phyloP scores from a whole-genome alignment of 1,284 basidiomycete genomes.

The Cutaneotrichosporon spelunceum region DNA sequence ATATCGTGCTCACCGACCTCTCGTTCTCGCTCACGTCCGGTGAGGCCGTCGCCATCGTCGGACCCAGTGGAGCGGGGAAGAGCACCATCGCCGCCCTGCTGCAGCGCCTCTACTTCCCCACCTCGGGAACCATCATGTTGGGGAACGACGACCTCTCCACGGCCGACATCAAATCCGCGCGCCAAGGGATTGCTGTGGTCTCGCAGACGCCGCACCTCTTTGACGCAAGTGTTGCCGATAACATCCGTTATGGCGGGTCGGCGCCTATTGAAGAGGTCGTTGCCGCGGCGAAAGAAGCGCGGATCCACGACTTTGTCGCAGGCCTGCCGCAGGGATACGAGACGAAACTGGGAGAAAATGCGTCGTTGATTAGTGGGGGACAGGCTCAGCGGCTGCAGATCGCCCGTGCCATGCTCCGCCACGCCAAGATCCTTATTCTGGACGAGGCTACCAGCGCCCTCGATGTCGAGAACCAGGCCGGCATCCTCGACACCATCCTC shows the following conservation, averaged over 20 bases:
- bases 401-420: conserved; percentile 76
- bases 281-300: conserved; percentile 68
- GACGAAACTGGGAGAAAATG: conserved; percentile 83
- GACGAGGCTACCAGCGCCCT: conserved; percentile 93
- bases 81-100: conserved; percentile 78
- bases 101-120: conserved; percentile 80
- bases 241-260: conserved; percentile 74
- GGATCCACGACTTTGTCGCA: conserved; percentile 77
- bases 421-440: conserved; percentile 73
- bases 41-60: conserved; percentile 83
- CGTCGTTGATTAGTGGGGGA: conserved; percentile 81
- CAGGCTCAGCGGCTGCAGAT: conserved; percentile 92
- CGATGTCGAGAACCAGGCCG: conserved; percentile 74
- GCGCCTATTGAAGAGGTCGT: conserved; percentile 61
- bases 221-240: conserved; percentile 76
- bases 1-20: conserved; percentile 66
- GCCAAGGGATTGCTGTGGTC: conserved; percentile 80
- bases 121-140: conserved; percentile 60
- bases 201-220: conserved; percentile 81
- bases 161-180: conserved; percentile 67
- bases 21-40: conserved; percentile 64
- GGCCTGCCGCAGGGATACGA: conserved; percentile 77
- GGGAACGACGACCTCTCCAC: conserved; percentile 55
- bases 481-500: conserved; percentile 72
- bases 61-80: conserved; percentile 82